Base-by-base conservation (phyloP, 495 filamentous ascomycete genomes). In the Xylaria castorea region DNA sequence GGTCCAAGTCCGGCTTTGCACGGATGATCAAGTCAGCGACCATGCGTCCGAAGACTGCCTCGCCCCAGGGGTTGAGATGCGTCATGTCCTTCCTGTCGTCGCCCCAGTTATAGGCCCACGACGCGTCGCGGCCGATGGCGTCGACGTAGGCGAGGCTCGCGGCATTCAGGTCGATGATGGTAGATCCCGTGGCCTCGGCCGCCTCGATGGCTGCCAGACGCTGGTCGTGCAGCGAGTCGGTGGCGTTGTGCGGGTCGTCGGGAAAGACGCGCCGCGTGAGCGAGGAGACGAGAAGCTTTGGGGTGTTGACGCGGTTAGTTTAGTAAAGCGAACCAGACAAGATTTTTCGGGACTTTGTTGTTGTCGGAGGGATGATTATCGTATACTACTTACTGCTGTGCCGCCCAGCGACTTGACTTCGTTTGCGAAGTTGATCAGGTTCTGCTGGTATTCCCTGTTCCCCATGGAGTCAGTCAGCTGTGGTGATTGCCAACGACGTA, bases 1-100 rank as follows among this genome's bases (percentile, higher is more conserved):
- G n/a, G n/a, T 74, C 68, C 55, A 85, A 57, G 12, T 66, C 53
- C 0, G 78, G 72, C n/a, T 68, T 71, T 3, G 70, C 76, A 46
- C 74, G 71, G 2, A 71, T 55, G 64, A 87, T 77, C 60, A 88
- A 71, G 57, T 80, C 76, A 1, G 80, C 80, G 32, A 87, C 81
- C 75, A 88, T 80, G 9, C 81, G 80, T 0, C 86, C 86, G 75
- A 88, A 88, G 16, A 88, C 81, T 7, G 80, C 62, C 11, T 75
- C 77, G 0, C 85, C 85, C n/a, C 70, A 68, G 9, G 68, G 63
- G 70, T 86, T 88, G 34, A 88, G 72, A 79, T 88, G 85, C 11
- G 86, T 87, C 69, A 78, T 74, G 58, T 87, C 86, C 9, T 53
- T 73, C 38, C 73, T 42, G 53, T 77, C 71, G n/a, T 42, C 70